Evolutionary conservation across 2,329 filamentous ascomycete species (phyloP), one percentile per base, ranked within the genome.

Genomic region (Paecilomyces dactylethromorphus): DNA sequence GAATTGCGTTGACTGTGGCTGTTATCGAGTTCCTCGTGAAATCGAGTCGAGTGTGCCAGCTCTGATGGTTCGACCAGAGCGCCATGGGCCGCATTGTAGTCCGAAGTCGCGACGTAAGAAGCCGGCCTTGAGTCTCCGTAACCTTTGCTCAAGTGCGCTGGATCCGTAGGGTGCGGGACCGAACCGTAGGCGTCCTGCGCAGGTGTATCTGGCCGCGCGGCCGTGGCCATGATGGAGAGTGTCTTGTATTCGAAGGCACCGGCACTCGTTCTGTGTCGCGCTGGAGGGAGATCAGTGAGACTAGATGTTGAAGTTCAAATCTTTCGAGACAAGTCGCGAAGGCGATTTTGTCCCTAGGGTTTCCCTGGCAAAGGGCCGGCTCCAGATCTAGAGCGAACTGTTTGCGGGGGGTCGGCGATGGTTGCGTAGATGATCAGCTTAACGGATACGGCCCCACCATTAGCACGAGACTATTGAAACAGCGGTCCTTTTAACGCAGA

Each of bases 121-220:
- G 69, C 72, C 7, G 76, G 76, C 55, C 75, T 70, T 35, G 76
- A 78, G 39, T 67, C 60, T 49, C 70, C 68, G 59, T 75, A 74
- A 18, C 69, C 68, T 60, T 69, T 70, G 64, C 64, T 71, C 59
- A 71, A 39, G 39, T 68, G 59, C 15, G 68, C 56, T 50, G 70
- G 62, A 54, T 74, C 71, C 53, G 60, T 66, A 45, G 67, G 60
- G 29, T 69, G 67, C 58, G 71, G 64, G 33, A 69, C 63, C 53
- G 69, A 61, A 57, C 62, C 59, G 66, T 75, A 76, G 60, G 66
- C 64, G 61, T 77, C 76, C 63, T 76, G 73, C 58, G 72, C 68
- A 56, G 73, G 73, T 32, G 71, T 76, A 64, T 69, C 73, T 56
- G 74, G 70, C 67, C 71, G 71, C 58, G 71, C 65, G 64, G 68